Evolutionary conservation across 2,329 filamentous ascomycete species (phyloP).

Genomic region (Fusarium decemcellulare): DNA sequence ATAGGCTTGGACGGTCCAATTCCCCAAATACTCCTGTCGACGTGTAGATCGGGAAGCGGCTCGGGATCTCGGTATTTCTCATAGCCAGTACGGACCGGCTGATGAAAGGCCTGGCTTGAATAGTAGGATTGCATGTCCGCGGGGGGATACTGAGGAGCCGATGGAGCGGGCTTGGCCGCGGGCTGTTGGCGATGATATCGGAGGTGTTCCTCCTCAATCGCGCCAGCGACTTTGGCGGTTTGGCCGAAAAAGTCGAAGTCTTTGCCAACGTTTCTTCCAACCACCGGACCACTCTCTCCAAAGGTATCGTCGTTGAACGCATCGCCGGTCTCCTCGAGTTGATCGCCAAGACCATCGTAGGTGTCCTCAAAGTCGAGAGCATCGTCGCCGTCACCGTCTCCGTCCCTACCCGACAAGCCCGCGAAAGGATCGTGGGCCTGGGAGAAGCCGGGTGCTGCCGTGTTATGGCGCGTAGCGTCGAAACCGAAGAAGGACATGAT

Average conservation of each 20-base stretch:
- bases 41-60: conserved; percentile 90
- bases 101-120: conserved; percentile 52
- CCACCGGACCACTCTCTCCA: conserved; percentile 59
- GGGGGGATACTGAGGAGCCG: conserved; percentile 56
- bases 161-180: conserved; percentile 55
- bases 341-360: conserved; percentile 93
- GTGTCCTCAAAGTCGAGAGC: conserved; percentile 92
- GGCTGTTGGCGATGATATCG: conserved; percentile 84
- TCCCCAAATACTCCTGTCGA: conserved; percentile 95
- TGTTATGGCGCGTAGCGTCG: conserved; percentile 79
- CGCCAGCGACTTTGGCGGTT: conserved; percentile 88
- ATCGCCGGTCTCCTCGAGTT: conserved; percentile 92
- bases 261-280: conserved; percentile 76
- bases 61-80: conserved; percentile 91
- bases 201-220: conserved; percentile 91
- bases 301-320: conserved; percentile 98
- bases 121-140: conserved; percentile 53
- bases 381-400: conserved; percentile 69
- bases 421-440: conserved; percentile 90
- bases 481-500: conserved; percentile 95
- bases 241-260: conserved; percentile 98
- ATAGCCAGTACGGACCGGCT: conserved; percentile 85
- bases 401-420: conserved; percentile 76
- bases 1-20: conserved; percentile 70
- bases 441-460: conserved; percentile 83